Evolutionary conservation across 805 yeast genomes (phyloP).

Genomic region (Blastobotrys robertii): DNA sequence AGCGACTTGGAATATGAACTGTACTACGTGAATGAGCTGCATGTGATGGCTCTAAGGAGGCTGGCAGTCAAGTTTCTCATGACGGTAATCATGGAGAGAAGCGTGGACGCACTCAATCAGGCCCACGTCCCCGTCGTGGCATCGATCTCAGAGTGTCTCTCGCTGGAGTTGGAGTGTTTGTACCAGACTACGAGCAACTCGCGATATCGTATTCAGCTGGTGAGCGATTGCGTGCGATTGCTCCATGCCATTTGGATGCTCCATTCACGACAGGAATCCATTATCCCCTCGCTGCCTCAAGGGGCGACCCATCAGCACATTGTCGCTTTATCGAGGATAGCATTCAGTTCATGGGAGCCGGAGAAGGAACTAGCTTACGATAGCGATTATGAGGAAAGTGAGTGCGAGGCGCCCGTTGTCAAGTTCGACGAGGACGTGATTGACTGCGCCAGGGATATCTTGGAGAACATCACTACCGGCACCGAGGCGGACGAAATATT

Average conservation of each 20-base stretch:
- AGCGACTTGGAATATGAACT: too few species aligned
- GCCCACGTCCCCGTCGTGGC: too few species aligned
- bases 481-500: slow-evolving; percentile 74
- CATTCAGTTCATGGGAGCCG: slow-evolving; percentile 10
- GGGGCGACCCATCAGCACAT: slow-evolving; percentile 15
- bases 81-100: too few species aligned
- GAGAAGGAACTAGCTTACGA: slow-evolving; percentile 8
- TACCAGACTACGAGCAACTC: too few species aligned
- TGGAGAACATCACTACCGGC: slow-evolving; percentile 58
- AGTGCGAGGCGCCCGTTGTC: slow-evolving; percentile 47
- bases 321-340: slow-evolving; percentile 21
- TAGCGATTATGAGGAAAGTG: slow-evolving; percentile 2
- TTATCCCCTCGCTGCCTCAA: slow-evolving; percentile 5
- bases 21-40: too few species aligned
- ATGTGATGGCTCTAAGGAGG: too few species aligned
- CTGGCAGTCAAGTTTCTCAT: too few species aligned
- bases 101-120: too few species aligned
- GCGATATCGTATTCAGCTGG: slow-evolving; percentile 2
- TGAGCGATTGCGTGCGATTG: slow-evolving; percentile 10
- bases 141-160: too few species aligned
- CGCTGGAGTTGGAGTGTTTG: too few species aligned
- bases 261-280: slow-evolving; percentile 5
- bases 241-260: slow-evolving; percentile 12
- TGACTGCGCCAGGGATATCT: slow-evolving; percentile 59
- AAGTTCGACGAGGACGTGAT: slow-evolving; percentile 53